Evolutionary conservation across 495 filamentous ascomycete genomes (phyloP).

Genomic region (Aspergillus sclerotioniger): DNA sequence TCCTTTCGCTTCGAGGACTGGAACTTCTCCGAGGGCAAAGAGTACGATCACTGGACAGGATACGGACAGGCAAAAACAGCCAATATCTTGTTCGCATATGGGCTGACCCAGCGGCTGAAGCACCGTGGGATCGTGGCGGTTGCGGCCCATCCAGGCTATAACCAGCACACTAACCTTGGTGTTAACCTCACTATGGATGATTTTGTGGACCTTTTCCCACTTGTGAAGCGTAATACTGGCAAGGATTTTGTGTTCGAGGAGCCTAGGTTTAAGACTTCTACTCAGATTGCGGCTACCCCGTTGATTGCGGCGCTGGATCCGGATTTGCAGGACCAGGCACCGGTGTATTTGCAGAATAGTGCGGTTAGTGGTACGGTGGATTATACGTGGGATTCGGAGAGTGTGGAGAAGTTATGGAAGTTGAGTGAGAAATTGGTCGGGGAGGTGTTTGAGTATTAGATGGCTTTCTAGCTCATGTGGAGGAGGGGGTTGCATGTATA

Average conservation of each 20-base stretch:
- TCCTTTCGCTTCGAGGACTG: slow-evolving; percentile 1
- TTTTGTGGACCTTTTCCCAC: background rate
- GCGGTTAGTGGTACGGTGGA: background rate
- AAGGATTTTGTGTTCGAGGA: background rate
- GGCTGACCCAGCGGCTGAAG: background rate
- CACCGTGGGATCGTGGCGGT: background rate
- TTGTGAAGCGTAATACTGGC: background rate
- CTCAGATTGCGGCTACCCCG: background rate
- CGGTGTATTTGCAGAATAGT: background rate
- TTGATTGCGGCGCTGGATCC: background rate
- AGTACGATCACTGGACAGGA: slow-evolving; percentile 2
- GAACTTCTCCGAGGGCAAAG: background rate
- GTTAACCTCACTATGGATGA: background rate
- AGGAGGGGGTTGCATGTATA: no score
- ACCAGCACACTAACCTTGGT: background rate
- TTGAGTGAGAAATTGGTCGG: slow-evolving; percentile 5
- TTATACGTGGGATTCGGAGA: background rate
- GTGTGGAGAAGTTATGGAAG: slow-evolving; percentile 3
- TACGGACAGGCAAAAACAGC: background rate
- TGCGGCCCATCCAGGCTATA: background rate
- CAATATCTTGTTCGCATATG: slow-evolving; percentile 3
- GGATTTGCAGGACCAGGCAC: background rate
- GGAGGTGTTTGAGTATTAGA: slow-evolving; percentile 4
- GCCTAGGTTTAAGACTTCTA: background rate
- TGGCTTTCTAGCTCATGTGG: background rate